Conservation (phyloP, 106 monocot species). For the Alisma plantagoaquatica region DNA sequence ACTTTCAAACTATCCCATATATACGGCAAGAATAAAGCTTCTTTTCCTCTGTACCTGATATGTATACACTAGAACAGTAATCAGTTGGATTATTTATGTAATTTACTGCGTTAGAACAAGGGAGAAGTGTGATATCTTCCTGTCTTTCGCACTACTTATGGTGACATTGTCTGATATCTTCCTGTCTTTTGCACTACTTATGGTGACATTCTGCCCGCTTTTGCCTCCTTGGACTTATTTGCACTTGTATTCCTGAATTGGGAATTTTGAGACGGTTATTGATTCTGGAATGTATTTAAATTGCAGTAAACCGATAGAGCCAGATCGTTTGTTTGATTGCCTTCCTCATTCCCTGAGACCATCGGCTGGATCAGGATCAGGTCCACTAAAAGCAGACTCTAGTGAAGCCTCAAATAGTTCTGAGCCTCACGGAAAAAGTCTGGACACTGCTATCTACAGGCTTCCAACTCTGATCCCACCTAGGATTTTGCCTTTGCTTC, state of each 20-base stretch:
- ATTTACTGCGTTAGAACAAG: no score
- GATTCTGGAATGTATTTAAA: no score
- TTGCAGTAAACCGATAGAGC: slow-evolving; percentile 85
- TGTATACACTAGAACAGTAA: no score
- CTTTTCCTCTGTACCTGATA: no score
- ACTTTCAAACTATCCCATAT: background rate
- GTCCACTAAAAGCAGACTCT: slow-evolving; percentile 20
- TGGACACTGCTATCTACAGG: slow-evolving; percentile 51
- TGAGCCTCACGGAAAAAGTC: slow-evolving; percentile 31
- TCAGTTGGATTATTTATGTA: no score
- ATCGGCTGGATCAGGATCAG: slow-evolving; percentile 7
- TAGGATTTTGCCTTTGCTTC: slow-evolving; percentile 66
- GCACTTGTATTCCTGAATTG: no score
- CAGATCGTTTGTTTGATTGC: slow-evolving; percentile 60
- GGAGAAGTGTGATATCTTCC: no score
- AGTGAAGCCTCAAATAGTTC: slow-evolving; percentile 11
- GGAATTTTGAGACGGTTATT: no score
- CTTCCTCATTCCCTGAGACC: slow-evolving; percentile 58
- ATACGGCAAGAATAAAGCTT: background rate
- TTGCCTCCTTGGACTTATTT: no score
- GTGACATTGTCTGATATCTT: no score
- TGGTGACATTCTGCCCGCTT: background rate
- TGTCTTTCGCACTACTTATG: no score
- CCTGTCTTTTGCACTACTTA: no score
- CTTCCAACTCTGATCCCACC: slow-evolving; percentile 71